Evolutionary conservation across 331 rosid species (phyloP).

Genomic region (Saraca asoca): DNA sequence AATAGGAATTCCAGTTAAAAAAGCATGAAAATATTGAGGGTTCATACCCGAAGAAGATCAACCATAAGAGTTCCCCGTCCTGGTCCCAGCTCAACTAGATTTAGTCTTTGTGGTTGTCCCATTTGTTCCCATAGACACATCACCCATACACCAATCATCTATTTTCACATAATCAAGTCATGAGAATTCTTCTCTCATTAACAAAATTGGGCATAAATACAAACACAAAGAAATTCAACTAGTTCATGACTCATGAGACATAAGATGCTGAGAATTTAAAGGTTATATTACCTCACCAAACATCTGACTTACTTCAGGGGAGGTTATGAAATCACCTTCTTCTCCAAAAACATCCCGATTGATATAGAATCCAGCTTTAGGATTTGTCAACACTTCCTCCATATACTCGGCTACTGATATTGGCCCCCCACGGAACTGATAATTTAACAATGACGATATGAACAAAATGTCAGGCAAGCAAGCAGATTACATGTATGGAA

Average conservation of each 20-base stretch:
- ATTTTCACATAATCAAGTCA: constrained; percentile 34
- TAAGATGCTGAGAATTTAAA: not conserved
- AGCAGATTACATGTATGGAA: not conserved
- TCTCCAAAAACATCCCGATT: constrained; percentile 93
- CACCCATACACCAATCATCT: constrained; percentile 99
- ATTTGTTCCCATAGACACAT: constrained; percentile 98
- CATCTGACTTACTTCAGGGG: constrained; percentile 99
- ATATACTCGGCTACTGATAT: constrained; percentile 91
- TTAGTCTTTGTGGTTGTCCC: constrained; percentile 73
- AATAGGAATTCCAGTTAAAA: constrained; percentile 5
- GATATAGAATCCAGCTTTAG: constrained; percentile 88
- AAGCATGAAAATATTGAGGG: constrained; percentile 4
- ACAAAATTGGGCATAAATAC: constrained; percentile 14
- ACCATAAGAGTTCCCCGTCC: constrained; percentile 97
- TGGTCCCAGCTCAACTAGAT: constrained; percentile 85
- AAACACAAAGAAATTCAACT: constrained; percentile 13
- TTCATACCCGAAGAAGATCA: constrained; percentile 80
- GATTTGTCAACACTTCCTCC: constrained; percentile 95
- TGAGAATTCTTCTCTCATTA: constrained; percentile 29
- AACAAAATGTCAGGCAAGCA: not conserved
- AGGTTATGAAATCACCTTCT: constrained; percentile 87
- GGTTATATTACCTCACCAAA: constrained; percentile 71
- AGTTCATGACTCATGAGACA: constrained; percentile 8
- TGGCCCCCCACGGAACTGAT: constrained; percentile 96
- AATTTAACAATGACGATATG: constrained; percentile 15